Evolutionary conservation across 1,284 basidiomycete genomes (phyloP), one percentile per base, ranked within the genome.

Genomic region (Waitea zeae): DNA sequence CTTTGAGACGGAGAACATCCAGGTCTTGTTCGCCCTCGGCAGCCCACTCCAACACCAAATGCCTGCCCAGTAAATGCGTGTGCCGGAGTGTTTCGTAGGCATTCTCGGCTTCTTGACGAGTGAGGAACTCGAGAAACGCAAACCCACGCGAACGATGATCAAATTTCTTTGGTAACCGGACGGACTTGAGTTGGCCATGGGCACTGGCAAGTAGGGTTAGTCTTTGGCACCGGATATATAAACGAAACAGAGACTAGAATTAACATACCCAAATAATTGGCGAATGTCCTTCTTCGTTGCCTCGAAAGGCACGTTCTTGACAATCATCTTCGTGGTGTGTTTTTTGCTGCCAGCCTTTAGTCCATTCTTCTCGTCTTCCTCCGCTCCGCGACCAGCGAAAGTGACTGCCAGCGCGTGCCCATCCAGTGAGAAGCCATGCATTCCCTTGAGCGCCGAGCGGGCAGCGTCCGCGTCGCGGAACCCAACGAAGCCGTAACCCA

Each of bases 301-400:
- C 57, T 98, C 93, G 59, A 98, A 98, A 14, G 93, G 90, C 41
- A 97, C 64, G 50, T 98, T 98, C 69, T 97, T 98, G 46, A 97
- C 84, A 32, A 97, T 70, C 62, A 97, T 75, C 67, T 92, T 90
- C 42, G 86, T 83, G 40, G 78, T 76, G 44, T 65, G 64, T 40
- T 66, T 70, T 46, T 61, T 64, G 35, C 48, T 53, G 20, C 48
- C 57, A n/a, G 48, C 52, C 39, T 49, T 52, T 52, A 68, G 57
- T 31, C 54, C 48, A 43, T 66, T 51, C n/a, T 51, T 53, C 28
- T 60, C 61, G 12, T 54, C 60, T 36, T 76, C 76, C 37, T 84
- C 84, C 12, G 59, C 60, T 1, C 89, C 89, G 4, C 90, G 68
- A 17, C 86, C 82, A 1, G 93, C 88, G 42, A 95, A 93, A 49